Conservation (phyloP, 139 green algal species). For the Nannochloris sp. region DNA sequence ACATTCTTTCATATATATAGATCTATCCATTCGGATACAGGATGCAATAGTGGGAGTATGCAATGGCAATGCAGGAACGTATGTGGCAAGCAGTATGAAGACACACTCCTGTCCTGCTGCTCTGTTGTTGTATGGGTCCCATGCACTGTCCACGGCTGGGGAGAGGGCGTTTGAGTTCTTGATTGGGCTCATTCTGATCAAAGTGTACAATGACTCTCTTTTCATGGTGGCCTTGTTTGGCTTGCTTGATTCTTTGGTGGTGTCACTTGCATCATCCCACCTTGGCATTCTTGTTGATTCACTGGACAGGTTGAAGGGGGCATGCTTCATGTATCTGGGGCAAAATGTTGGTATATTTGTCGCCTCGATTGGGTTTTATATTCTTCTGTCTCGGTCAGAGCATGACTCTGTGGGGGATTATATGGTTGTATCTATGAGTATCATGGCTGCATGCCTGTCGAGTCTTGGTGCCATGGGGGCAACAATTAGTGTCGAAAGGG, state of each 20-base stretch:
- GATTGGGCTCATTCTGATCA: constrained; percentile 47
- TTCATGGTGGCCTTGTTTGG: constrained; percentile 49
- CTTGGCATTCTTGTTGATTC: constrained; percentile 43
- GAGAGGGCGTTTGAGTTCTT: constrained; percentile 55
- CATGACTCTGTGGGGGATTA: constrained; percentile 24
- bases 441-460: constrained; percentile 35
- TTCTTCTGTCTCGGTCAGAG: not conserved
- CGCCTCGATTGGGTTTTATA: not conserved
- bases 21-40: too few relatives aligned
- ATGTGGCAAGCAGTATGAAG: too few relatives aligned
- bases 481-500: constrained; percentile 50
- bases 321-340: constrained; percentile 35
- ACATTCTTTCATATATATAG: too few relatives aligned
- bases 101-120: too few relatives aligned
- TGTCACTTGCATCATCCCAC: constrained; percentile 17
- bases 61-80: too few relatives aligned
- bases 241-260: constrained; percentile 37
- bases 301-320: constrained; percentile 22
- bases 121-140: constrained; percentile 14
- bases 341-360: constrained; percentile 36
- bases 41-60: too few relatives aligned
- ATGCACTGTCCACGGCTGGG: constrained; percentile 39
- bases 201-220: constrained; percentile 42
- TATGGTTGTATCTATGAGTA: constrained; percentile 16
- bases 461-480: constrained; percentile 46